Percentiles rank a stretch among this genome's conserved stretches.
These are phyloP conservation scores for Lentinula novae-zelandiae DNA, from an alignment of 1,284 basidiomycete species.

Conservation along the genomic window DNA sequence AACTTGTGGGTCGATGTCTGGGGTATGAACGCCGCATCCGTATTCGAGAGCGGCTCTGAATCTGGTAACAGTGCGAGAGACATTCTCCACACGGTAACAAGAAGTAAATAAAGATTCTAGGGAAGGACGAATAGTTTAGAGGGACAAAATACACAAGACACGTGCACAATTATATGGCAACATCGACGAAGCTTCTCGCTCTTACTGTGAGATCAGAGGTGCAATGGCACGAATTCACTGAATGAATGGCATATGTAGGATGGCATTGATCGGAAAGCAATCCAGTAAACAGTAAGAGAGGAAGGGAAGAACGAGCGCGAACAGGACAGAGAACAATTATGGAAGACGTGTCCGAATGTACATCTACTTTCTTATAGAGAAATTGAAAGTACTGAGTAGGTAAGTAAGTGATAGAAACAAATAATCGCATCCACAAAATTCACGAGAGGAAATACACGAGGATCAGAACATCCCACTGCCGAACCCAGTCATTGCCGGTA, in stretches of 20 bases:
- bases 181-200: background rate
- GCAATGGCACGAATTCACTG: no score
- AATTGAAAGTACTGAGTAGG: background rate
- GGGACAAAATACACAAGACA: background rate
- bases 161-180: background rate
- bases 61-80: conserved; percentile 17
- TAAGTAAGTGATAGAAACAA: background rate
- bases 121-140: background rate
- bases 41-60: conserved; percentile 12
- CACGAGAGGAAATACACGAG: background rate
- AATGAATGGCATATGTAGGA: background rate
- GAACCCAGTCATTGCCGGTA: conserved; percentile 38
- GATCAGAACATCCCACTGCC: conserved; percentile 27
- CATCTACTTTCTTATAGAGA: conserved; percentile 9
- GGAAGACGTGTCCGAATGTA: conserved; percentile 9
- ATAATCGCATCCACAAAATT: background rate
- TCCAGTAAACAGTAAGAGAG: background rate
- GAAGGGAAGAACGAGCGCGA: background rate
- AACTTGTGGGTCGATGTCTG: conserved; percentile 42
- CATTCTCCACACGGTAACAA: conserved; percentile 3
- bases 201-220: background rate
- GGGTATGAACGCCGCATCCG: conserved; percentile 11
- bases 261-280: background rate
- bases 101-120: background rate
- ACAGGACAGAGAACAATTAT: background rate